Conservation (phyloP, 2,329 filamentous ascomycete genomes). For the Verticillium longisporum region DNA sequence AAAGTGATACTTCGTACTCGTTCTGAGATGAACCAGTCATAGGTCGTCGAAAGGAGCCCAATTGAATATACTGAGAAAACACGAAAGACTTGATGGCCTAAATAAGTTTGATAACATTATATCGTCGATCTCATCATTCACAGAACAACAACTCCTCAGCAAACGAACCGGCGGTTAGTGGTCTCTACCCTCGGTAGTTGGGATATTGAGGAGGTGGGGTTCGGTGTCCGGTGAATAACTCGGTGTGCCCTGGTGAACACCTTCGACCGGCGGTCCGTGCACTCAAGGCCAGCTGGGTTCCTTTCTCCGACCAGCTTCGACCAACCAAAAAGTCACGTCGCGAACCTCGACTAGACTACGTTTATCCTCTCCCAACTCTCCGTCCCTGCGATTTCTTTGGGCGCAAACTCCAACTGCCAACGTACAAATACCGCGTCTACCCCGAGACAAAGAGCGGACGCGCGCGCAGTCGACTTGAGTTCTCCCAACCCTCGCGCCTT, state of each 20-base stretch:
- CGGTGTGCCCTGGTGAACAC: too few relatives aligned
- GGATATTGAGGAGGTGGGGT: not conserved
- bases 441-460: not conserved
- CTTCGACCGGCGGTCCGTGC: not conserved
- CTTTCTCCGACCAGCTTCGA: not conserved
- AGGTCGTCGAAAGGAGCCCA: too few relatives aligned
- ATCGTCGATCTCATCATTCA: not conserved
- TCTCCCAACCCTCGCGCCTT: not conserved
- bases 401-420: not conserved
- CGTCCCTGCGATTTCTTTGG: not conserved
- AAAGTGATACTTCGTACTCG: too few relatives aligned
- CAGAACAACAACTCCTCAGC: not conserved
- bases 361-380: not conserved
- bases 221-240: not conserved
- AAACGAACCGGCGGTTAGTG: not conserved
- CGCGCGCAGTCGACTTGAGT: not conserved
- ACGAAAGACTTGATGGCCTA: too few relatives aligned
- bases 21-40: too few relatives aligned
- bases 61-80: too few relatives aligned
- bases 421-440: not conserved
- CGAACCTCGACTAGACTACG: not conserved
- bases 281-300: not conserved
- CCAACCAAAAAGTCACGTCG: slow-evolving; percentile 2
- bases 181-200: not conserved
- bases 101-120: not conserved